Evolutionary conservation across 1,284 basidiomycete species (phyloP), one percentile per base, ranked within the genome.

Genomic region (Stereum hirsutum): DNA sequence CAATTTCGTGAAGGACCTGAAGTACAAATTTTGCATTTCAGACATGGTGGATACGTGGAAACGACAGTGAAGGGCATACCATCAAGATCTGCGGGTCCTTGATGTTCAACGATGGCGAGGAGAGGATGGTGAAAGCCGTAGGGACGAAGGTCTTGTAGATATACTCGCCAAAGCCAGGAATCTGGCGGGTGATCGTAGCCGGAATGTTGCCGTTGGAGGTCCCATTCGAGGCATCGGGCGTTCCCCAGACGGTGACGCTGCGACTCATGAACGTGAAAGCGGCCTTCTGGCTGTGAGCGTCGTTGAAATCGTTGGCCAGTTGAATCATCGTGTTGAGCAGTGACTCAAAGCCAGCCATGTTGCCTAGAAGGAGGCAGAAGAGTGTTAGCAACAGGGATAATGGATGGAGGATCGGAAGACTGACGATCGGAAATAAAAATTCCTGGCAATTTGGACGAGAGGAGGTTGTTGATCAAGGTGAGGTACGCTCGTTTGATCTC

Each of bases 401-500:
- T n/a, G 23, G 41, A 14, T 4, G 47, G 44, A n/a, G 50, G 41
- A 15, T 14, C n/a, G 28, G 15, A 31, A 26, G 30, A 66, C 89
- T 62, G 58, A 93, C 91, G 78, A 56, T 85, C 78, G 36, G 91
- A 93, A 21, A 87, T 81, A 60, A 99, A 91, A 10, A 98, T 78
- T 7, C 76, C 75, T 48, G 92, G 81, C 46, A 98, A 69, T 52
- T 84, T 85, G 23, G 87, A 78, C 40, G 76, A 72, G 68, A 97
- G 83, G 51, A 98, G 75, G 49, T 75, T 82, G 46, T 85, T 89
- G 48, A 99, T 72, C 49, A 99, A 75, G 11, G 71, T 71, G 46
- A 99, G 80, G 60, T 97, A 99, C 6, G 91, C 87, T 48, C 87
- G 86, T 59, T 92, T 93, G 32, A 92, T 89, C 49, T 94, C 88